Evolutionary conservation across 2,329 filamentous ascomycete species (phyloP).

Genomic region (Diaporthe longicolla): DNA sequence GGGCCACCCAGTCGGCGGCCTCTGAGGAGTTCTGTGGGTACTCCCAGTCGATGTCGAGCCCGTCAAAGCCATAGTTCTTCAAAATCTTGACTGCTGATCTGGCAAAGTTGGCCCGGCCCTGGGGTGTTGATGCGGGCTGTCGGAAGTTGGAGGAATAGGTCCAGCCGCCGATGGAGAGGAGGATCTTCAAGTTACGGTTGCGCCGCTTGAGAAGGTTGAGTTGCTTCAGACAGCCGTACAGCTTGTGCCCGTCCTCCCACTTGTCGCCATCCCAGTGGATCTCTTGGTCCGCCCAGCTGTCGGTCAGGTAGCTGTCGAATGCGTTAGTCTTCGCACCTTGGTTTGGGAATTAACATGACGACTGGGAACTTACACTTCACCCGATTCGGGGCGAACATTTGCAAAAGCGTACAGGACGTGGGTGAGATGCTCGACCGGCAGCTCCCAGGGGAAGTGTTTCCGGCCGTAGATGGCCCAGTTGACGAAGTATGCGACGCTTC

Average conservation of each 20-base stretch:
- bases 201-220: slow-evolving; percentile 85
- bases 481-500: slow-evolving; percentile 80
- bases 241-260: slow-evolving; percentile 84
- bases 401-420: slow-evolving; percentile 94
- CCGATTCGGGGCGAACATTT: slow-evolving; percentile 83
- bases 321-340: neutral
- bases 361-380: slow-evolving; percentile 73
- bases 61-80: slow-evolving; percentile 84
- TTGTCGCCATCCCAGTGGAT: slow-evolving; percentile 80
- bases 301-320: slow-evolving; percentile 62
- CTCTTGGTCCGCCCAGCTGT: slow-evolving; percentile 77
- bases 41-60: slow-evolving; percentile 79
- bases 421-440: slow-evolving; percentile 85
- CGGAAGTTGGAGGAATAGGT: slow-evolving; percentile 90
- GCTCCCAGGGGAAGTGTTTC: slow-evolving; percentile 86
- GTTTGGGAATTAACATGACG: neutral
- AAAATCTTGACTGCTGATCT: slow-evolving; percentile 80
- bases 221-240: slow-evolving; percentile 92
- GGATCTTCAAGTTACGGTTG: slow-evolving; percentile 86
- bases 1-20: slow-evolving; percentile 70
- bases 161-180: slow-evolving; percentile 93
- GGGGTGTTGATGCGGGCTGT: slow-evolving; percentile 77
- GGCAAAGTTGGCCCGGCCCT: slow-evolving; percentile 81
- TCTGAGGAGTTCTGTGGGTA: slow-evolving; percentile 70
- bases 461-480: slow-evolving; percentile 92